Base-by-base conservation (phyloP, 2,329 filamentous ascomycete genomes). In the Fusarium chuoi region DNA sequence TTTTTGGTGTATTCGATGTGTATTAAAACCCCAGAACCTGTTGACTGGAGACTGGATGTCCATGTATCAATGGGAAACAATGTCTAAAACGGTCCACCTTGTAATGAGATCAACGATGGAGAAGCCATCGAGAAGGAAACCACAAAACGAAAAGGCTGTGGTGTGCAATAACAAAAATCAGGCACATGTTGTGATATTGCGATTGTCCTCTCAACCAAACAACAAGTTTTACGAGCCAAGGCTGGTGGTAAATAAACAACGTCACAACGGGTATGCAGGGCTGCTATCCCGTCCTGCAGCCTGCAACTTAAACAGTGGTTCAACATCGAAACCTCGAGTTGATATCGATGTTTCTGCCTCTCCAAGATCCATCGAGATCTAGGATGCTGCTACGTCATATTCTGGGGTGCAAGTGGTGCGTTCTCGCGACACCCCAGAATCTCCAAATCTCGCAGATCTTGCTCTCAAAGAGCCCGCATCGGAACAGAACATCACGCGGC, bases 351-450 rank as follows among this genome's bases (percentile, higher is more conserved):
- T 51, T 52, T 67, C 24, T 49, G 36, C 24, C 60, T 48, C 46
- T 62, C 42, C 26, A 63, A 49, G 49, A 57, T 36, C 61, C 69
- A 77, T 77, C 72, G 67, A 77, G 75, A 77, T 77, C 72, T 48
- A 57, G 61, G 66, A 64, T 69, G 41, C 15, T 48, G 48, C 72
- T 75, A 77, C 75, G 75, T 77, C 75, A 77, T 77, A 70, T 55
- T 72, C 74, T 46, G 72, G 75, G 75, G 74, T 60, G 65, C 20
- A 35, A 66, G 60, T 51, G 51, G 62, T 51, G 39, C 14, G 51
- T 51, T 58, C 46, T 64, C 64, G 46, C 59, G 39, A 70, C 58
- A 54, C 65, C 70, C 70, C 70, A 57, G 65, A 65, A 71, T 73
- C 68, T 49, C 36, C 49, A 44, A 62, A 59, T 69, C 68, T 51